Percentiles rank a stretch among this genome's conserved stretches.
Evolutionary conservation across 2,329 filamentous ascomycete species (phyloP).

Genomic region (Clathrospora elynae): DNA sequence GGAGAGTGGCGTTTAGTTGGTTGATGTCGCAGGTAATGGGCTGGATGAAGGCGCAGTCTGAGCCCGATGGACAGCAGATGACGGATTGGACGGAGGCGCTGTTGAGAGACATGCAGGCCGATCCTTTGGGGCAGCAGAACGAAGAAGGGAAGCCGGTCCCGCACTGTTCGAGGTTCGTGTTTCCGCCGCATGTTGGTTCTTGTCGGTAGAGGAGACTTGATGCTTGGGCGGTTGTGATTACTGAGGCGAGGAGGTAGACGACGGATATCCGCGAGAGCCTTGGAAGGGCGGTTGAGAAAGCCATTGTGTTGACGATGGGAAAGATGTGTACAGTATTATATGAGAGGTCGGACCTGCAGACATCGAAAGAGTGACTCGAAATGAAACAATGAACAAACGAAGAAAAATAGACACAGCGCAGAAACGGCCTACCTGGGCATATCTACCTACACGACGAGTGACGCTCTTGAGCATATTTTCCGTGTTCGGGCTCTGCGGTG

Average conservation of each 20-base stretch:
- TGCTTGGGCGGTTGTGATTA: conserved; percentile 32
- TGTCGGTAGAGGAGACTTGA: conserved; percentile 39
- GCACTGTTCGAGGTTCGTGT: conserved; percentile 58
- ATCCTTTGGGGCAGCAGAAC: conserved; percentile 67
- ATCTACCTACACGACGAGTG: conserved; percentile 25
- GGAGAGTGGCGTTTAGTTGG: conserved; percentile 63
- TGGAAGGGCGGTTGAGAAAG: conserved; percentile 31
- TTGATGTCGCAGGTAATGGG: conserved; percentile 68
- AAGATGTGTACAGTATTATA: conserved; percentile 4
- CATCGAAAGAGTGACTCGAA: conserved; percentile 14
- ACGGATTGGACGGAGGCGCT: conserved; percentile 67
- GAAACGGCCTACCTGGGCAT: conserved; percentile 17
- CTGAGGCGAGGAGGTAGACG: conserved; percentile 37
- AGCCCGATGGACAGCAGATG: conserved; percentile 69
- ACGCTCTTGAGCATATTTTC: conserved; percentile 15
- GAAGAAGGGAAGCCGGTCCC: conserved; percentile 61
- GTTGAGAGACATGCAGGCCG: conserved; percentile 63
- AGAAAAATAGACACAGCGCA: conserved; percentile 9
- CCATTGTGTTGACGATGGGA: conserved; percentile 28
- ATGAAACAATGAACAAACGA: conserved; percentile 12
- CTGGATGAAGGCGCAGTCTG: conserved; percentile 64
- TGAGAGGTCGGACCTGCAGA: conserved; percentile 17
- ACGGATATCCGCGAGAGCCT: conserved; percentile 43
- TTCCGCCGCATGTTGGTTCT: conserved; percentile 56
- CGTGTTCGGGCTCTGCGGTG: conserved; percentile 12